Percentiles rank a stretch among this genome's conserved stretches.
These are phyloP conservation scores for Gracilaria vermiculophylla DNA, from an alignment of 23 red algal genomes.

Conservation along the genomic window DNA sequence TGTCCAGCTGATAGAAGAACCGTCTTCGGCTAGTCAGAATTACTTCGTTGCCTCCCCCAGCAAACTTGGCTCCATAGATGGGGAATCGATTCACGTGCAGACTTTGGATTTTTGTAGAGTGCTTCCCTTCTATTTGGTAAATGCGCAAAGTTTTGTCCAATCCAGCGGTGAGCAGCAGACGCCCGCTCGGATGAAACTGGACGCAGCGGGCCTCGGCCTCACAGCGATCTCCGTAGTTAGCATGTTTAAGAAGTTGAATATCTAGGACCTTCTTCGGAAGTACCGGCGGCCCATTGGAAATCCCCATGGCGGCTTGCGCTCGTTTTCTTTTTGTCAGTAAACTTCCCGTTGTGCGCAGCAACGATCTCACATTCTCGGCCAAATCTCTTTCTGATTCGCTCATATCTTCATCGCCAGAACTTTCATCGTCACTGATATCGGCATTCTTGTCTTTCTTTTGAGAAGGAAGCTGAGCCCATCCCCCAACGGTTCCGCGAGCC, in stretches of 20 bases:
- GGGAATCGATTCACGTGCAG: slow-evolving; percentile 62
- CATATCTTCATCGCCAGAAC: slow-evolving; percentile 29
- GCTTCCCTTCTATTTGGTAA: slow-evolving; percentile 59
- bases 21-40: slow-evolving; percentile 53
- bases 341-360: slow-evolving; percentile 28
- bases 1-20: slow-evolving; percentile 74
- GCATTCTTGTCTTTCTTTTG: neutral
- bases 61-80: slow-evolving; percentile 61
- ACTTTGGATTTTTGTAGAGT: slow-evolving; percentile 59
- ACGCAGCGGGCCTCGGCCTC: slow-evolving; percentile 51
- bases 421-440: neutral
- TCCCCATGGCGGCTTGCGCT: neutral
- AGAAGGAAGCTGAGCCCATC: slow-evolving; percentile 60
- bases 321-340: slow-evolving; percentile 2
- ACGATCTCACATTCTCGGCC: slow-evolving; percentile 23
- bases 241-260: slow-evolving; percentile 54
- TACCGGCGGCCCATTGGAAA: neutral
- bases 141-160: slow-evolving; percentile 79
- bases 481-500: slow-evolving; percentile 6
- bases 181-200: slow-evolving; percentile 78
- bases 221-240: slow-evolving; percentile 57
- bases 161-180: slow-evolving; percentile 69
- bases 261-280: slow-evolving; percentile 13
- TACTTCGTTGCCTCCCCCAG: slow-evolving; percentile 10
- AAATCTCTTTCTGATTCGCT: slow-evolving; percentile 1